Evolutionary conservation across 345 rosid genomes (phyloP).

Genomic region (Microcos paniculata): DNA sequence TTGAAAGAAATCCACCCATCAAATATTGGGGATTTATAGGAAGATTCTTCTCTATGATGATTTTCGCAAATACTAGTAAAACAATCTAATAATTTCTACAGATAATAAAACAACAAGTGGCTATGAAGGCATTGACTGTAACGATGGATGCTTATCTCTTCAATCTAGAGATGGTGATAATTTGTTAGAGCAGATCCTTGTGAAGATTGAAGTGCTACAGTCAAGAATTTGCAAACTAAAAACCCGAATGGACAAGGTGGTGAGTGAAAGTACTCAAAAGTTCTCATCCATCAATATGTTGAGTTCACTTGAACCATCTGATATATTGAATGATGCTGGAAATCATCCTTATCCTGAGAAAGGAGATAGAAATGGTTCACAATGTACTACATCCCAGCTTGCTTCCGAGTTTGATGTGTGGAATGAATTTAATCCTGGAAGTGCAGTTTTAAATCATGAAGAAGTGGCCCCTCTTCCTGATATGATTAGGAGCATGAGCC

Average conservation of each 20-base stretch:
- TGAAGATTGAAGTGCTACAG: constrained; percentile 54
- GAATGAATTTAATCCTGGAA: constrained; percentile 39
- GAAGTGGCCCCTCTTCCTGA: constrained; percentile 39
- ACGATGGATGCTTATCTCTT: constrained; percentile 39
- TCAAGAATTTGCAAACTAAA: constrained; percentile 47
- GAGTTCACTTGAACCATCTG: constrained; percentile 37
- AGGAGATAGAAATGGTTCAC: constrained; percentile 32
- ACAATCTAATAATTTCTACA: constrained; percentile 25
- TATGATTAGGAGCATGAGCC: constrained; percentile 26
- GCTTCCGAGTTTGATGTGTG: constrained; percentile 20
- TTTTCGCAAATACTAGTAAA: neutral
- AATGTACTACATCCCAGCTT: constrained; percentile 12
- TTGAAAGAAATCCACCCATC: too few relatives aligned
- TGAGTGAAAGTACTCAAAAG: constrained; percentile 55
- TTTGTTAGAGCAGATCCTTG: constrained; percentile 51
- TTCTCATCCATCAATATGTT: constrained; percentile 46
- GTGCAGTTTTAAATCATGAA: constrained; percentile 34
- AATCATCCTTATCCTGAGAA: constrained; percentile 35
- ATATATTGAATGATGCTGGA: constrained; percentile 24
- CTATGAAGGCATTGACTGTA: constrained; percentile 37
- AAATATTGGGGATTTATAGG: neutral
- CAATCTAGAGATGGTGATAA: constrained; percentile 41
- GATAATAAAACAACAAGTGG: constrained; percentile 35
- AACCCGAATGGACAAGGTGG: constrained; percentile 58
- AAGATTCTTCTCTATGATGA: neutral